These are phyloP conservation scores for Rehmannia glutinosa DNA, from an alignment of 257 asterid species.

Conservation along the genomic window DNA sequence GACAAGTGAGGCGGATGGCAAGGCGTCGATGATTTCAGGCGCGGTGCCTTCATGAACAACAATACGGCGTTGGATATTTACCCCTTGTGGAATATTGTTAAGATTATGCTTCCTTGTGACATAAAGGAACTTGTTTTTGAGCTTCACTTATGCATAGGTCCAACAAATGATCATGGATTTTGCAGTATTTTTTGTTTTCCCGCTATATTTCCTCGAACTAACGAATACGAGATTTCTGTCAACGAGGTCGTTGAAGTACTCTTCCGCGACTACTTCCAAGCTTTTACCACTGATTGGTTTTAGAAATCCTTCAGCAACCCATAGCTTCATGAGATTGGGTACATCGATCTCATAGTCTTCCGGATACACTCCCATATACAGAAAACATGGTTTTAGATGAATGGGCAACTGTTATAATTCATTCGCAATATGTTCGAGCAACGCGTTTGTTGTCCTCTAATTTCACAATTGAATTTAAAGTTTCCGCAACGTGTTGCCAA, in stretches of 20 bases:
- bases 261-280: too few relatives aligned
- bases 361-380: too few relatives aligned
- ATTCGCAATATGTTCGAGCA: background rate
- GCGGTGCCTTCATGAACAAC: background rate
- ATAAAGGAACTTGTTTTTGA: background rate
- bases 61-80: background rate
- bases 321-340: too few relatives aligned
- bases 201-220: background rate
- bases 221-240: background rate
- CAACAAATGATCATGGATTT: background rate
- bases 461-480: constrained; percentile 7
- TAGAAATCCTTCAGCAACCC: too few relatives aligned
- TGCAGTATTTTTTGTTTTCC: background rate
- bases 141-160: background rate
- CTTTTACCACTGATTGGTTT: too few relatives aligned
- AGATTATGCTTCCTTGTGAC: background rate
- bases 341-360: too few relatives aligned
- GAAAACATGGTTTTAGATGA: too few relatives aligned
- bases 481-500: background rate
- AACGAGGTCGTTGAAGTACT: background rate
- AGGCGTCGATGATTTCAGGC: background rate
- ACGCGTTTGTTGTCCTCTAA: background rate
- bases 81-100: background rate
- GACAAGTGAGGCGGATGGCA: background rate
- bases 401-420: too few relatives aligned